Conservation (phyloP, 2,329 filamentous ascomycete species). For the Calycina marina region DNA sequence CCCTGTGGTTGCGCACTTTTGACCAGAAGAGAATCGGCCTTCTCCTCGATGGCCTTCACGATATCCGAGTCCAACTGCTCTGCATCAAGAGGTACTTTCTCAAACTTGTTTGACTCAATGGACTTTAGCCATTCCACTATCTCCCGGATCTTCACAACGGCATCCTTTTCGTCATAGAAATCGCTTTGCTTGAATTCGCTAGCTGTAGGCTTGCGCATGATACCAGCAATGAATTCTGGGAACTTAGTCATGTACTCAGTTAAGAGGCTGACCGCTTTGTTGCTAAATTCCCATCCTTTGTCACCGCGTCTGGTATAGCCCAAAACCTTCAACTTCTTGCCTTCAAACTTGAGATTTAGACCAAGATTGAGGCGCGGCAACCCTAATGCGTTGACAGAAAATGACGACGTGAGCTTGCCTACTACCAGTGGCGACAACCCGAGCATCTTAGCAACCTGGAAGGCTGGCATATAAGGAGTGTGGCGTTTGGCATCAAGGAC, state of each 20-base stretch:
- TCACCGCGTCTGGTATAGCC: constrained; percentile 82
- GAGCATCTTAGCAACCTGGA: constrained; percentile 70
- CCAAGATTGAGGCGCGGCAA: constrained; percentile 71
- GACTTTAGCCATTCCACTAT: constrained; percentile 88
- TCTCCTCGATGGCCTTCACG: constrained; percentile 65
- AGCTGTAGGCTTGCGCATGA: constrained; percentile 71
- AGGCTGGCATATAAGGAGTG: constrained; percentile 74
- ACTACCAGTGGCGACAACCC: constrained; percentile 73
- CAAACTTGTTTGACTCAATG: constrained; percentile 80
- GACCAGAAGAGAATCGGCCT: constrained; percentile 49
- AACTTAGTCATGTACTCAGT: constrained; percentile 85
- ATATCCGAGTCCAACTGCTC: constrained; percentile 89
- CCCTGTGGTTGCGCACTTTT: constrained; percentile 38
- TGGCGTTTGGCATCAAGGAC: constrained; percentile 54
- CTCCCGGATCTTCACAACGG: constrained; percentile 75
- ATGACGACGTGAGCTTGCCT: constrained; percentile 92
- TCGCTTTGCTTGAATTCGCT: constrained; percentile 75
- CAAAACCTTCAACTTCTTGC: constrained; percentile 85
- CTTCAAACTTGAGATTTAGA: constrained; percentile 93
- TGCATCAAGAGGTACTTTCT: constrained; percentile 89
- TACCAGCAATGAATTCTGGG: constrained; percentile 85
- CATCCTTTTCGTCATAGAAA: constrained; percentile 64
- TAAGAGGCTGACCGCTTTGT: constrained; percentile 66
- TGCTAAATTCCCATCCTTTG: constrained; percentile 91
- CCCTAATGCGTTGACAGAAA: constrained; percentile 69